Base-by-base conservation (phyloP, 306 rosid genomes). In the Begonia peltatifolia region DNA sequence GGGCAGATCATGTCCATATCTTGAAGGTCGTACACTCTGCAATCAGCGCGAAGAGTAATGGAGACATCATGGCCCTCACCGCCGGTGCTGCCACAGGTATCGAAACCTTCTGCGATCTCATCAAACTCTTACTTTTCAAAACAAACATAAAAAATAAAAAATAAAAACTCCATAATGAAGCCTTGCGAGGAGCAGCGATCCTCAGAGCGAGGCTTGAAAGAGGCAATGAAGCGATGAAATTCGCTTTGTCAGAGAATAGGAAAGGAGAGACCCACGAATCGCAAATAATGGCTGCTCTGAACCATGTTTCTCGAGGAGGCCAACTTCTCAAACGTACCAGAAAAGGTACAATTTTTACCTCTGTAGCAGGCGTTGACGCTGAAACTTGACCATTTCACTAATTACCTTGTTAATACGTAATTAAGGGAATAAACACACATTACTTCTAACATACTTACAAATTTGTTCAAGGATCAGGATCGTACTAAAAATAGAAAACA, bases 41-140 rank as follows among this genome's bases (percentile, higher is more conserved):
- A 41, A 79, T 90, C 56, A 85, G 71, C 50, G 95, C 94, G 20
- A 82, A 75, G 70, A 82, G 83, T 35, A 90, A 85, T 50, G 95
- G 94, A 61, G 97, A 90, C 62, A 72, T 90, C 65, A 78, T 85
- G 95, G 76, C 97, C 70, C 74, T 90, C 55, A 85, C 95, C 48
- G 94, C 97, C 1, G 95, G 94, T 42, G 97, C 95, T 59, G 97
- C 97, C 35, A 90, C 95, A 60, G 97, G 95, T 84, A 69, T 56
- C 53, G 50, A 41, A 35, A 44, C 54, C 56, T 25, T 50, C 50
- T 47, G 35, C 23, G 52, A 14, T 30, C 38, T 9, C 6, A 30
- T 7, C 38, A 30, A 30, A 7, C 38, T 30, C 38, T 30, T 30
- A 30, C 38, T 30, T 30, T 30, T 30, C 38, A 7, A 30, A 7